Evolutionary conservation across 2,329 filamentous ascomycete genomes (phyloP).

Genomic region (Nemania bipapillata): DNA sequence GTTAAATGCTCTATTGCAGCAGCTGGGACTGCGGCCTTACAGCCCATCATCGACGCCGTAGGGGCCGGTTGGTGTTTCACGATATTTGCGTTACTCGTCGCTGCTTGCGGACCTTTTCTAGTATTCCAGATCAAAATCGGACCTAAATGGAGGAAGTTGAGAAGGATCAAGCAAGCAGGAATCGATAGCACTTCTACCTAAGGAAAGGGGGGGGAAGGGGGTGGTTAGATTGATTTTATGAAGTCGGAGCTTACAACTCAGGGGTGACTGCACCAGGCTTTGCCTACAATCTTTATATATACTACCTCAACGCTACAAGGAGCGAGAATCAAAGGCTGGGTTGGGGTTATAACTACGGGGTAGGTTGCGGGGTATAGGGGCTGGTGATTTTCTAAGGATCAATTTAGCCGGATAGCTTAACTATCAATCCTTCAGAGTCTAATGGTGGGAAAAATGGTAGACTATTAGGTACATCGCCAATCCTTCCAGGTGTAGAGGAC

Average conservation of each 20-base stretch:
- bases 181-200: neutral
- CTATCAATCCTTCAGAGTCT: neutral
- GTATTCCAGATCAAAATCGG: conserved; percentile 33
- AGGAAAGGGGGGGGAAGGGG: neutral
- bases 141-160: conserved; percentile 30
- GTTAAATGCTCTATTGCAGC: conserved; percentile 42
- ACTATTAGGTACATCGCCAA: neutral
- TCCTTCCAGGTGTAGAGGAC: neutral
- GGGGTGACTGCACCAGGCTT: neutral
- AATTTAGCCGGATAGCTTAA: neutral
- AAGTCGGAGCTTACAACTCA: neutral
- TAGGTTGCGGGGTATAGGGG: conserved; percentile 28
- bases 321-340: neutral
- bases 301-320: neutral
- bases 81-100: conserved; percentile 38
- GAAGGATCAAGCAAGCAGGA: conserved; percentile 7
- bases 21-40: conserved; percentile 31
- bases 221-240: neutral
- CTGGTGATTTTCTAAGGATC: neutral
- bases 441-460: neutral
- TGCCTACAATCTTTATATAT: neutral
- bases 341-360: neutral
- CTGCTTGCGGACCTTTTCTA: conserved; percentile 36
- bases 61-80: conserved; percentile 44
- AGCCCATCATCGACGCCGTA: conserved; percentile 39